These are phyloP conservation scores for Arachis monticola DNA, from an alignment of 331 rosid species.

Conservation along the genomic window DNA sequence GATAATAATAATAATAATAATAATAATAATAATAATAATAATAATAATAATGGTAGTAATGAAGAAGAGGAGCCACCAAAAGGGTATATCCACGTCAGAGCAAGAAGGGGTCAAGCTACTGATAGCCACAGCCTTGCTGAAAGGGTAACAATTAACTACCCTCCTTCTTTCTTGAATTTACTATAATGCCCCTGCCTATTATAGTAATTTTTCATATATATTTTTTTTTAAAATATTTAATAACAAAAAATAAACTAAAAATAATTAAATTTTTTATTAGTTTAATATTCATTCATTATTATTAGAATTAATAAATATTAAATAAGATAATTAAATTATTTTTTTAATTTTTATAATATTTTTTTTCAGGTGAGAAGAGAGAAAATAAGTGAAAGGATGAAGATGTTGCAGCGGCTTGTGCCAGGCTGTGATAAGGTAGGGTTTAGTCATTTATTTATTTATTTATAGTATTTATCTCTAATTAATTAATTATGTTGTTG, in stretches of 20 bases:
- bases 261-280: too few species aligned
- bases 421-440: slow-evolving; percentile 96
- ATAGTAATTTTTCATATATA: too few species aligned
- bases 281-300: too few species aligned
- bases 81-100: slow-evolving; percentile 94
- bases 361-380: slow-evolving; percentile 86
- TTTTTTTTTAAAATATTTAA: too few species aligned
- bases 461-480: too few species aligned
- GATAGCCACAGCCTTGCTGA: slow-evolving; percentile 99
- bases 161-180: slow-evolving; percentile 7
- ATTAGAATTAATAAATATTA: too few species aligned
- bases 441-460: too few species aligned
- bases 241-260: too few species aligned
- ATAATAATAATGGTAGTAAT: slow-evolving; percentile 27
- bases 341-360: too few species aligned
- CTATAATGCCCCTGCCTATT: neutral
- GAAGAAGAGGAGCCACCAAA: slow-evolving; percentile 63
- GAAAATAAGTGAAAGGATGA: slow-evolving; percentile 96
- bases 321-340: too few species aligned
- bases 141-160: slow-evolving; percentile 57
- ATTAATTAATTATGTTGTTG: neutral
- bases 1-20: too few species aligned
- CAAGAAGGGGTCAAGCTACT: slow-evolving; percentile 98
- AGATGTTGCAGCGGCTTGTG: slow-evolving; percentile 83
- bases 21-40: too few species aligned